Conservation (phyloP, 495 filamentous ascomycete genomes). For the Hyaloscypha bicolor region DNA sequence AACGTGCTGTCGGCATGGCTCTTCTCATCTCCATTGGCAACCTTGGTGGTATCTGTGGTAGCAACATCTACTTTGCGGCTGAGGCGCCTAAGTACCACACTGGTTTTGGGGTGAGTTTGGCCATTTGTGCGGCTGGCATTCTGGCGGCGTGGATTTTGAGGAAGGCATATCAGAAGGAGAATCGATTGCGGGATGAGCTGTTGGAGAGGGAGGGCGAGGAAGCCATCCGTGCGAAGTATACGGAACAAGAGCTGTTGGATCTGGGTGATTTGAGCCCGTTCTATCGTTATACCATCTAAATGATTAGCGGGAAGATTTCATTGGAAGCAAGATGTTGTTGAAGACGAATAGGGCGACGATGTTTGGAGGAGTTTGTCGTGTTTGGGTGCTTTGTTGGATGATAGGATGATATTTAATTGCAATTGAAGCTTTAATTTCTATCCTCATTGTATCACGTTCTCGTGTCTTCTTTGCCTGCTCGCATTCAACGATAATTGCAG, state of each 20-base stretch:
- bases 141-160: background rate
- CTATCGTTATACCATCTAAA: background rate
- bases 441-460: too few relatives aligned
- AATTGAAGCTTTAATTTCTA: too few relatives aligned
- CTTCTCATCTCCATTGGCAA: conserved; percentile 60
- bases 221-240: background rate
- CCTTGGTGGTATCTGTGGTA: conserved; percentile 56
- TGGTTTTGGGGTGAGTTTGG: conserved; percentile 39
- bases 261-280: conserved; percentile 3
- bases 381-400: too few relatives aligned
- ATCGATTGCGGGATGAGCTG: background rate
- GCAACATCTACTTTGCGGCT: conserved; percentile 46
- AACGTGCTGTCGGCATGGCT: conserved; percentile 57
- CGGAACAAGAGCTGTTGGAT: background rate
- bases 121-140: background rate
- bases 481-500: too few relatives aligned
- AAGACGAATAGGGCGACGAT: too few relatives aligned
- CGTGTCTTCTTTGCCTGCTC: too few relatives aligned
- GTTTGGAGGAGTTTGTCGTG: too few relatives aligned
- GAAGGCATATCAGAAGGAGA: background rate
- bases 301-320: too few relatives aligned
- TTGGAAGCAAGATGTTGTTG: too few relatives aligned
- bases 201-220: background rate
- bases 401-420: too few relatives aligned
- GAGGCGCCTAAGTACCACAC: conserved; percentile 53